Conservation (phyloP, 2,329 filamentous ascomycete genomes). For the Cadophora malorum region DNA sequence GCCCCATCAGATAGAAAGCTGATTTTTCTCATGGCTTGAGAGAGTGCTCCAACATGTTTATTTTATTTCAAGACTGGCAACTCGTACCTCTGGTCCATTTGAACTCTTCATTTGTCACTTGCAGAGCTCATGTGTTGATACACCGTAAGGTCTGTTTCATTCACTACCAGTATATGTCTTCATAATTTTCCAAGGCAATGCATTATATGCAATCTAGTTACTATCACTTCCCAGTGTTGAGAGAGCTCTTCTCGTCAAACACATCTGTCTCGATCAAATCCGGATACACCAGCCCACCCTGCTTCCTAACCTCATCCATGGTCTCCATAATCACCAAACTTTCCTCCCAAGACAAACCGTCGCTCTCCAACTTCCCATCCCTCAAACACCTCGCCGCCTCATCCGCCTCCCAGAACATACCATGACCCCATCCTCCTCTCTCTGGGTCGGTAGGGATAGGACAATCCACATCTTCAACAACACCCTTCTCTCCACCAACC, state of each 20-base stretch:
- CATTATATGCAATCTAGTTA: background rate
- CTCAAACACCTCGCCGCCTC: slow-evolving; percentile 68
- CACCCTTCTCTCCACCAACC: slow-evolving; percentile 46
- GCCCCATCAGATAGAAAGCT: too few species aligned
- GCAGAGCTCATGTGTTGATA: too few species aligned
- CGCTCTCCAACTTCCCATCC: slow-evolving; percentile 68
- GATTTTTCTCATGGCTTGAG: too few species aligned
- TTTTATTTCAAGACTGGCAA: too few species aligned
- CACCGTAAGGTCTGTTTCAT: background rate
- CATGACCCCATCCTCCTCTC: slow-evolving; percentile 55
- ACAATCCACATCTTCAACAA: slow-evolving; percentile 44
- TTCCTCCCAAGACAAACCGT: slow-evolving; percentile 63
- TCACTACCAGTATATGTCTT: background rate
- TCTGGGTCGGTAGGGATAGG: slow-evolving; percentile 52
- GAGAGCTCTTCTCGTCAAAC: slow-evolving; percentile 64
- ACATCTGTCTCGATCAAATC: slow-evolving; percentile 68
- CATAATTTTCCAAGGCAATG: background rate
- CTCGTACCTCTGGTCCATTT: too few species aligned
- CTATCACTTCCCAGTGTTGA: slow-evolving; percentile 51
- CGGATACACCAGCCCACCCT: slow-evolving; percentile 67
- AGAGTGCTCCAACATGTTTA: too few species aligned
- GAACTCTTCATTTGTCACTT: too few species aligned
- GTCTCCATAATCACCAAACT: slow-evolving; percentile 72
- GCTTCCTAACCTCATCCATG: slow-evolving; percentile 72
- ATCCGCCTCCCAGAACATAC: slow-evolving; percentile 77